A percentile compares a stretch with the other conserved stretches of the same genome.
Evolutionary conservation across 164 flowering plant species (phyloP).

Genomic region (Macadamia tetraphylla): DNA sequence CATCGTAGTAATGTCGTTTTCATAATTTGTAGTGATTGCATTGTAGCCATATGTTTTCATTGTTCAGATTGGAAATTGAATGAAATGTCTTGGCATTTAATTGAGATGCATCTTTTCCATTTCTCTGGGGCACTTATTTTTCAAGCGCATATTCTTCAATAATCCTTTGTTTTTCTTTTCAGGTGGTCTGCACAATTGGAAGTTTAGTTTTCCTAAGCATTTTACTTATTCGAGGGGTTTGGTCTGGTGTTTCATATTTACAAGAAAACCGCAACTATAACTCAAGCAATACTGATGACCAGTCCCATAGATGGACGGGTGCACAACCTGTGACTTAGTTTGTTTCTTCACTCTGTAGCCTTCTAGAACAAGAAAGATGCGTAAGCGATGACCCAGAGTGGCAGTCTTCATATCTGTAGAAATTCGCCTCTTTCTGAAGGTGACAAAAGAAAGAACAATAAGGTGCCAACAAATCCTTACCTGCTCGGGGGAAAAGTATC

Average conservation of each 20-base stretch:
- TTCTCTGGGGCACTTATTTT: not conserved
- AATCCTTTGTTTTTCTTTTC: not conserved
- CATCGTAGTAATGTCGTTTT: too few species aligned
- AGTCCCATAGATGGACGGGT: constrained; percentile 45
- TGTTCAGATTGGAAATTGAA: too few species aligned
- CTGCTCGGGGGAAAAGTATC: not conserved
- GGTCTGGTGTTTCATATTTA: constrained; percentile 59
- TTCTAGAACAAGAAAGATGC: not conserved
- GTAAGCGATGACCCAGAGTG: not conserved
- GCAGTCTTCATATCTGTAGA: not conserved
- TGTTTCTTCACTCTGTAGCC: not conserved
- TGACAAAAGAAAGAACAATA: not conserved
- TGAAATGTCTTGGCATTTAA: not conserved
- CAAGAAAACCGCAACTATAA: constrained; percentile 44
- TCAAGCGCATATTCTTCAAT: not conserved
- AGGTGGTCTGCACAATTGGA: constrained; percentile 87
- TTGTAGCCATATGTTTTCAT: too few species aligned
- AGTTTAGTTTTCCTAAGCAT: constrained; percentile 73
- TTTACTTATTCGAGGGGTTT: constrained; percentile 64
- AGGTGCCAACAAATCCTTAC: not conserved
- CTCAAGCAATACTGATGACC: constrained; percentile 30
- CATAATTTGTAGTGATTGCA: too few species aligned
- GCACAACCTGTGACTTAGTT: constrained; percentile 51
- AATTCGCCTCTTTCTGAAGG: too few species aligned
- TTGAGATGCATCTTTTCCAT: not conserved